phyloP scores from a whole-genome alignment of 169 alveolate species.

The Blepharisma undulans region DNA sequence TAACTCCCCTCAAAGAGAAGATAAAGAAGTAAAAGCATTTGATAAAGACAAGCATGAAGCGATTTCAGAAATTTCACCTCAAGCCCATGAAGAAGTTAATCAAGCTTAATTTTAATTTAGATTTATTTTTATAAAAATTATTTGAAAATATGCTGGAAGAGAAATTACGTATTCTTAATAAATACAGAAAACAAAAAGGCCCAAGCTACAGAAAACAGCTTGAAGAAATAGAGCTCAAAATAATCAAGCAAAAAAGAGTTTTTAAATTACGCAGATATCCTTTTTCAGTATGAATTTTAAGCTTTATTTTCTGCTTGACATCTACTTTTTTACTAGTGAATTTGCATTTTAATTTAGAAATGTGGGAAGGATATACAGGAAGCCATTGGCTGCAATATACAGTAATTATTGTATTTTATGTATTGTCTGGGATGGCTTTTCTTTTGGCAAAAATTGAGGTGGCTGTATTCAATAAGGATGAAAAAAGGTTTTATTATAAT shows the following conservation, averaged over 20 bases:
- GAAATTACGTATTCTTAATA: neutral
- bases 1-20: neutral
- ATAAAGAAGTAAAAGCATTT: neutral
- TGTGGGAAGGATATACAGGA: neutral
- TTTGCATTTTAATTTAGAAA: neutral
- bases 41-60: neutral
- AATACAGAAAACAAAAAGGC: neutral
- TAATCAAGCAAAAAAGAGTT: neutral
- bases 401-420: neutral
- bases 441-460: neutral
- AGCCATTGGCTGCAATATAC: neutral
- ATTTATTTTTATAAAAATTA: too few relatives aligned
- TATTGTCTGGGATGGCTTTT: neutral
- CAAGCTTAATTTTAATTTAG: neutral
- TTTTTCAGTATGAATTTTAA: neutral
- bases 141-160: neutral
- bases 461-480: neutral
- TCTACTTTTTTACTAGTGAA: neutral
- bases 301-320: neutral
- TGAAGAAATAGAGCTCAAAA: neutral
- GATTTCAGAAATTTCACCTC: neutral
- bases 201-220: neutral
- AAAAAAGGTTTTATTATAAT: neutral
- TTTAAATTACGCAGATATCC: neutral
- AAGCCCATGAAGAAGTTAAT: neutral